A percentile compares a stretch with the other conserved stretches of the same genome.
Conservation (phyloP, 192 early-diverging fungal genomes). For the Lobosporangium transversale region DNA sequence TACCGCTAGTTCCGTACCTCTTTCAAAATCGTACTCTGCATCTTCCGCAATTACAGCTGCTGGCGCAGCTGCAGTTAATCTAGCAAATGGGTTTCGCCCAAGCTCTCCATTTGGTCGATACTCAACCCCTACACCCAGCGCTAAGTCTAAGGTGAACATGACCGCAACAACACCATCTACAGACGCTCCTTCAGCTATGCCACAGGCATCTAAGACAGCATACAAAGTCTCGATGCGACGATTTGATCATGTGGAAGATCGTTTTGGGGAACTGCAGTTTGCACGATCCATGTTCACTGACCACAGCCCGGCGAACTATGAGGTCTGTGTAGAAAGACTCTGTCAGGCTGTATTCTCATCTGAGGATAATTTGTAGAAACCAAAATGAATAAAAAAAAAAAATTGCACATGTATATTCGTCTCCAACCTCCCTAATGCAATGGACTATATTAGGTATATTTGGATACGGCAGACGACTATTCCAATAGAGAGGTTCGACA, state of each 20-base stretch:
- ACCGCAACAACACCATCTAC: too few species aligned
- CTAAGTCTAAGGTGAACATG: too few species aligned
- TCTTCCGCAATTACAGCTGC: constrained; percentile 17
- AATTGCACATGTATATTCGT: too few species aligned
- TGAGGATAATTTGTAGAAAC: too few species aligned
- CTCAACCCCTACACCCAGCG: constrained; percentile 20
- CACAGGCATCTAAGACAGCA: constrained; percentile 54
- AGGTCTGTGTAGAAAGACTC: constrained; percentile 53
- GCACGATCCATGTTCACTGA: constrained; percentile 83
- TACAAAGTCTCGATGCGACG: constrained; percentile 65
- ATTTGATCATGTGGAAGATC: constrained; percentile 79
- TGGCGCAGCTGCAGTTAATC: constrained; percentile 13
- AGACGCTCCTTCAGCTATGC: constrained; percentile 12
- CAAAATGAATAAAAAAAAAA: too few species aligned
- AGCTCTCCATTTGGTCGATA: constrained; percentile 43
- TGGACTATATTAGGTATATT: too few species aligned
- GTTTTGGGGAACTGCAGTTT: constrained; percentile 84
- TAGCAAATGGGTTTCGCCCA: constrained; percentile 23
- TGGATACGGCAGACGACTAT: too few species aligned
- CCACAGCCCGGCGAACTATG: constrained; percentile 80
- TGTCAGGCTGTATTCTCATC: constrained; percentile 20
- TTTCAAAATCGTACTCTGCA: constrained; percentile 19
- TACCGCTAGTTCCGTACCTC: constrained; percentile 12
- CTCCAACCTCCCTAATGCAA: too few species aligned
- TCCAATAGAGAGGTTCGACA: too few species aligned